Base-by-base conservation (phyloP, 2,329 filamentous ascomycete species). In the Tricladium varicosporioides region DNA sequence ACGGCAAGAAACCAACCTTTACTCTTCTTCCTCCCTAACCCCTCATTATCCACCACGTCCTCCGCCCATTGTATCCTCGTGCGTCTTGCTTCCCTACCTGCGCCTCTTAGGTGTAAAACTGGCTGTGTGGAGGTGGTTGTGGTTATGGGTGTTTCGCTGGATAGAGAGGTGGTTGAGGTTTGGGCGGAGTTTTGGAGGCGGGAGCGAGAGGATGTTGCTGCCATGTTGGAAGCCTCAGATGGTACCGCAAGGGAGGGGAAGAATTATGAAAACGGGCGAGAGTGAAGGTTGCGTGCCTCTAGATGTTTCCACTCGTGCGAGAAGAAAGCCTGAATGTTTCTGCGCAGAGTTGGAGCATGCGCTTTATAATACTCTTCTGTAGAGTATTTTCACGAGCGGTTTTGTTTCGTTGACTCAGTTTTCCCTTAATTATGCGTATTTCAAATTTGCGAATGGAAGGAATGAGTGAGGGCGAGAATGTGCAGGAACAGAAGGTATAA, bases 21-120 rank as follows among this genome's bases (percentile, higher is more conserved):
- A 15, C 91, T 96, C 63, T 85, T 93, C 77, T 97, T 99, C 74
- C 90, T 89, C 7, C 92, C 92, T 72, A 97, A 81, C 3, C 91
- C 91, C 74, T 99, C 94, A 69, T 99, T 99, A 74, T 99, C 92
- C 2, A 99, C 80, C 5, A 97, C 92, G 68, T 91, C 88, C 69
- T 94, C 90, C 5, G 91, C 91, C 94, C 94, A 99, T 72, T 89
- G 87, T 55, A 99, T 94, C 49, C 84, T 85, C 52, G 87, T 80
- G 10, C 59, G 33, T 9, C 49, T 60, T 14, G 61, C 48, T 11
- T 49, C 53, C 43, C 51, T 46, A 18, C 59, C 53, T 5, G 65
- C 67, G n/a, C 68, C 69, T 22, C 69, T 54, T 9, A 71, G 53
- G 45, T 63, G 65, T 1, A 72, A 43, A 5, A 71, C 64, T 0